A percentile compares a stretch with the other conserved stretches of the same genome.
Evolutionary conservation across 2,329 filamentous ascomycete species (phyloP).

Genomic region (Myrmaecium sp.): DNA sequence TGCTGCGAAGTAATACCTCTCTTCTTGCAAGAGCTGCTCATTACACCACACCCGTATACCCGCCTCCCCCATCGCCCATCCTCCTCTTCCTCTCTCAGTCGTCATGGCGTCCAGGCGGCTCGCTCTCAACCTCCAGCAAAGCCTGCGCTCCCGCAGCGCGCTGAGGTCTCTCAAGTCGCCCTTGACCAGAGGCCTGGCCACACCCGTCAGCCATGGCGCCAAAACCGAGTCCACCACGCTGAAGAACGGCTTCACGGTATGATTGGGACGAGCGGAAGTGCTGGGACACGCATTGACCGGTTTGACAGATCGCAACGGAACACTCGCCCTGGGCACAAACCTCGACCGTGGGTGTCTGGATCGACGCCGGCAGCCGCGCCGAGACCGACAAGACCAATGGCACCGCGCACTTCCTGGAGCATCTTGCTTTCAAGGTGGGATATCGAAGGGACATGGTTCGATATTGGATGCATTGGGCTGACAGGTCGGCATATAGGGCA

Average conservation of each 20-base stretch:
- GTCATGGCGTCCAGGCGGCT: slow-evolving; percentile 93
- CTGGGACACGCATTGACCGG: slow-evolving; percentile 16
- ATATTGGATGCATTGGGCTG: slow-evolving; percentile 9
- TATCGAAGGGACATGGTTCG: slow-evolving; percentile 3
- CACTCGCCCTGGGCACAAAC: slow-evolving; percentile 97
- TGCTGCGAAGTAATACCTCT: too few species aligned
- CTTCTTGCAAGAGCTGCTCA: slow-evolving; percentile 8
- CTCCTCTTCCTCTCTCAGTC: slow-evolving; percentile 9
- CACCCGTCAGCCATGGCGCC: slow-evolving; percentile 54
- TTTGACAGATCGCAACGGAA: slow-evolving; percentile 75
- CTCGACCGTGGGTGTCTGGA: slow-evolving; percentile 96
- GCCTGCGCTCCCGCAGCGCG: slow-evolving; percentile 74
- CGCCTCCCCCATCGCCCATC: slow-evolving; percentile 27
- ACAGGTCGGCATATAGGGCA: slow-evolving; percentile 44
- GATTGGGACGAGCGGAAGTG: slow-evolving; percentile 10
- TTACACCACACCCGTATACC: slow-evolving; percentile 33
- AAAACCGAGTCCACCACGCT: slow-evolving; percentile 94
- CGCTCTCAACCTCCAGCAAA: slow-evolving; percentile 83
- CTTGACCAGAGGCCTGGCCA: slow-evolving; percentile 76
- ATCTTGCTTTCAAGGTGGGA: slow-evolving; percentile 95
- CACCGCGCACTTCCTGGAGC: slow-evolving; percentile 98
- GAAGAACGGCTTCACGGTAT: slow-evolving; percentile 91
- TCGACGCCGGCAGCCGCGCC: slow-evolving; percentile 93
- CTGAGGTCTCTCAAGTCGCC: slow-evolving; percentile 57
- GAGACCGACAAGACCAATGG: slow-evolving; percentile 98